These are phyloP conservation scores for Ceratobasidium sp. DNA, from an alignment of 1,284 basidiomycete species.

Conservation along the genomic window DNA sequence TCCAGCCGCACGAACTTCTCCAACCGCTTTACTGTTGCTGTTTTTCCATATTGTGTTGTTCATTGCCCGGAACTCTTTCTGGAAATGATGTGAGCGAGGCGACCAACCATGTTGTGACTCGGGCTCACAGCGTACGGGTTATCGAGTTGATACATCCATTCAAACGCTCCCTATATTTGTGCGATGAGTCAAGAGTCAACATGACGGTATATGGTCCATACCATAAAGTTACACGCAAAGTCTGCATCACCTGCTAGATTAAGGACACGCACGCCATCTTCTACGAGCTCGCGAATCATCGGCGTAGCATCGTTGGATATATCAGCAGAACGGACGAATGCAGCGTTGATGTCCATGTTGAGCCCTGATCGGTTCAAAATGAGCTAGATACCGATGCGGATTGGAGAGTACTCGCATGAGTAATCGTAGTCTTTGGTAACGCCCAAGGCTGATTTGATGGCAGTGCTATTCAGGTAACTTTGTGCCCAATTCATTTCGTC, in stretches of 20 bases:
- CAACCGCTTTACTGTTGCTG: conserved; percentile 55
- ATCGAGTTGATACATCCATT: conserved; percentile 29
- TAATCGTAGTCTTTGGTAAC: conserved; percentile 12
- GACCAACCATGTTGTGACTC: too few relatives aligned
- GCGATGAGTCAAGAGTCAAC: too few relatives aligned
- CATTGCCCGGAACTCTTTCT: conserved; percentile 18
- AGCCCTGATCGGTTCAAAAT: not conserved
- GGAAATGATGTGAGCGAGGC: not conserved
- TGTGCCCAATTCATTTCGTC: conserved; percentile 22
- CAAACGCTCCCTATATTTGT: conserved; percentile 18
- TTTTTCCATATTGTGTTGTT: conserved; percentile 30
- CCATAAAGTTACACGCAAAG: conserved; percentile 33
- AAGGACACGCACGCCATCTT: conserved; percentile 27
- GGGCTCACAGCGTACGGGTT: conserved; percentile 8
- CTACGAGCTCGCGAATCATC: conserved; percentile 25
- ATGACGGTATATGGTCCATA: not conserved
- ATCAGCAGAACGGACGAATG: conserved; percentile 10
- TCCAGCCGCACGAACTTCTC: conserved; percentile 51
- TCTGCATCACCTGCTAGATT: conserved; percentile 29
- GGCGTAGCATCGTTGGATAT: conserved; percentile 20
- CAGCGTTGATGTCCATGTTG: conserved; percentile 6
- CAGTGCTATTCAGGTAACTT: conserved; percentile 15
- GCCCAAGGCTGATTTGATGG: conserved; percentile 16
- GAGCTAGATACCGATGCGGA: not conserved
- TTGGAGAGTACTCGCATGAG: not conserved